Evolutionary conservation across 257 asterid species (phyloP).

Genomic region (Solanum pennellii): DNA sequence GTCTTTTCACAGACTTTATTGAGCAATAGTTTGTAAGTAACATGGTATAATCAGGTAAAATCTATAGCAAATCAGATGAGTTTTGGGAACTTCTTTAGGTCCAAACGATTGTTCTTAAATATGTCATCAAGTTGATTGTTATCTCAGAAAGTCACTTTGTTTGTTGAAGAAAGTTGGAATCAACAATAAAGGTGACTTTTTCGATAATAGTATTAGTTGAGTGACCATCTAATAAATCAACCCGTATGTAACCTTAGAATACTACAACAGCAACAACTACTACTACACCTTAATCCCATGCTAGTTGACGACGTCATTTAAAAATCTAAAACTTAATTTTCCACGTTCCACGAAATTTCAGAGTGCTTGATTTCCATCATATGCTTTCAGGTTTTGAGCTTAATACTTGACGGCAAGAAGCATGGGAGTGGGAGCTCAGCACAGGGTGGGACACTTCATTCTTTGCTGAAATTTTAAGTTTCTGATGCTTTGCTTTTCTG

Average conservation of each 20-base stretch:
- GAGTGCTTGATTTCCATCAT: neutral
- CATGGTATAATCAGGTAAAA: neutral
- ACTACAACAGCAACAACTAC: neutral
- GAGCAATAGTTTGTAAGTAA: neutral
- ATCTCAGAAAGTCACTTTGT: neutral
- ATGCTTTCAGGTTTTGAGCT: neutral
- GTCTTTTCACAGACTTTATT: neutral
- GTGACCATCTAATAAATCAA: neutral
- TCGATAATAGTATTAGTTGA: neutral
- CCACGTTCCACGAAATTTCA: no score
- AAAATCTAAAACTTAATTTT: neutral
- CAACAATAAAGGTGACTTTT: neutral
- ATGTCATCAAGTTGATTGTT: neutral
- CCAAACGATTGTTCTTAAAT: neutral
- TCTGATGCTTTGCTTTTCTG: slow-evolving; percentile 19
- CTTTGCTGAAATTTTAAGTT: neutral
- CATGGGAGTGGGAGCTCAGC: neutral
- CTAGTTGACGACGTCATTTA: neutral
- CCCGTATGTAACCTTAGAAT: neutral
- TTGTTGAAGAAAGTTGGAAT: neutral
- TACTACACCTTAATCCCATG: neutral
- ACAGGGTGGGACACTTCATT: neutral
- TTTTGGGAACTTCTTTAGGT: neutral
- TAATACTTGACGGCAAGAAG: neutral
- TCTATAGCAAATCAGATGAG: neutral